These are phyloP conservation scores for Primulina huaijiensis DNA, from an alignment of 257 asterid genomes.

Conservation along the genomic window DNA sequence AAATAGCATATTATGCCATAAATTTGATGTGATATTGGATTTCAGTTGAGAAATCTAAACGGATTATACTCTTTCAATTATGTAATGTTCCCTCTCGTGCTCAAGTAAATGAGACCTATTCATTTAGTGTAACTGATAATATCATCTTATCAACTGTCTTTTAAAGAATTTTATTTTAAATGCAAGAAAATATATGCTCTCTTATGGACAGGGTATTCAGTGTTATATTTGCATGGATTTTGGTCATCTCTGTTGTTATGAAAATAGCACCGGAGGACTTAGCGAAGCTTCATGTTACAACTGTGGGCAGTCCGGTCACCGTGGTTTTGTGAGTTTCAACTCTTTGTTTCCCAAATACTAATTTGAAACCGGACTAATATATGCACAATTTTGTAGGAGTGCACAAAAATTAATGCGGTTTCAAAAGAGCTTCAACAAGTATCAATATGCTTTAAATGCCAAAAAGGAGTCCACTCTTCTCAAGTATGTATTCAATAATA, in stretches of 20 bases:
- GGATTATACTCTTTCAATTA: not conserved
- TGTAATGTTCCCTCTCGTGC: too few species aligned
- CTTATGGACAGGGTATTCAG: slow-evolving; percentile 36
- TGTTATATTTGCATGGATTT: slow-evolving; percentile 41
- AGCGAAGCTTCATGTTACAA: slow-evolving; percentile 39
- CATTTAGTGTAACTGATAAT: not conserved
- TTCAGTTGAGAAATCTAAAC: not conserved
- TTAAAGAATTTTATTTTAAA: slow-evolving; percentile 18
- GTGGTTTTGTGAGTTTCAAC: slow-evolving; percentile 36
- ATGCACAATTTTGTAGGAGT: slow-evolving; percentile 32
- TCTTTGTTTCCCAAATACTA: not conserved
- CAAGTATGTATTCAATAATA: slow-evolving; percentile 7
- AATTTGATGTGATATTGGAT: not conserved
- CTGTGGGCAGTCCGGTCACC: slow-evolving; percentile 48
- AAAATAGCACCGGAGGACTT: slow-evolving; percentile 27
- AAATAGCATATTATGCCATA: not conserved
- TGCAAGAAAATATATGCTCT: slow-evolving; percentile 10
- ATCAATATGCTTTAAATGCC: slow-evolving; percentile 28
- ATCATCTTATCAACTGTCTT: not conserved
- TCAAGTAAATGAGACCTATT: not conserved
- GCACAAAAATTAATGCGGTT: slow-evolving; percentile 7
- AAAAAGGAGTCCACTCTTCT: slow-evolving; percentile 12
- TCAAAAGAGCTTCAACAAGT: slow-evolving; percentile 5
- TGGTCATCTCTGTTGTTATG: slow-evolving; percentile 52
- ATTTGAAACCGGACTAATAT: not conserved